Percentiles rank a stretch among this genome's conserved stretches.
Conservation (phyloP, 2,329 filamentous ascomycete genomes). For the Dothistroma septosporum region DNA sequence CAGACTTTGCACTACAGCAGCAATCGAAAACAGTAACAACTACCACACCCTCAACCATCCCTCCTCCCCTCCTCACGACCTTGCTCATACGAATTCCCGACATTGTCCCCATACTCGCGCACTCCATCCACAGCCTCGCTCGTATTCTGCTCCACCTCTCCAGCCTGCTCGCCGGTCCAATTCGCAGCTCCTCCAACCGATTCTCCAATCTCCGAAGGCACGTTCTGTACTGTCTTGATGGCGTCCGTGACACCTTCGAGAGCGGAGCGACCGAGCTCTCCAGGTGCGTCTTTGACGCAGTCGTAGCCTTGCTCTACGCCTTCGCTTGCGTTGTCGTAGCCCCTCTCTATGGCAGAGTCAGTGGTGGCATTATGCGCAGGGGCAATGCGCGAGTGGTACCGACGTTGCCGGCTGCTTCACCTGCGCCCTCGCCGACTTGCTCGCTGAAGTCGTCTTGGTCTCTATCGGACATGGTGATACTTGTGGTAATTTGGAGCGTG, state of each 20-base stretch:
- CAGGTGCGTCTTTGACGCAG: constrained; percentile 1
- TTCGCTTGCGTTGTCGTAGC: neutral
- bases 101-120: neutral
- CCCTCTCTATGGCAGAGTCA: neutral
- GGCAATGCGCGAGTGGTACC: neutral
- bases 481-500: neutral
- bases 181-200: neutral
- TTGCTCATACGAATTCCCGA: neutral
- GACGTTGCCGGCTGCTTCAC: neutral
- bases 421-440: neutral
- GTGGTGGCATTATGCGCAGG: neutral
- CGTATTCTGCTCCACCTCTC: neutral
- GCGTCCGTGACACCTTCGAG: neutral
- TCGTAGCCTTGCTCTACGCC: neutral
- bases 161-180: constrained; percentile 1
- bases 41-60: neutral
- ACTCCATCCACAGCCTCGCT: constrained; percentile 2
- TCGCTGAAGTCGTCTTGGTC: constrained; percentile 1
- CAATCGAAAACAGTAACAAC: neutral
- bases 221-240: neutral
- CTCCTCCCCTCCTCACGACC: neutral
- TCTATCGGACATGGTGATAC: neutral
- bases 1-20: no score
- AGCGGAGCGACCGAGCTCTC: neutral
- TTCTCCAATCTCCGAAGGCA: neutral